Percentiles rank a stretch among this genome's conserved stretches.
Evolutionary conservation across 176 grass and related monocot genomes (phyloP).

Genomic region (Panicum miliaceum): DNA sequence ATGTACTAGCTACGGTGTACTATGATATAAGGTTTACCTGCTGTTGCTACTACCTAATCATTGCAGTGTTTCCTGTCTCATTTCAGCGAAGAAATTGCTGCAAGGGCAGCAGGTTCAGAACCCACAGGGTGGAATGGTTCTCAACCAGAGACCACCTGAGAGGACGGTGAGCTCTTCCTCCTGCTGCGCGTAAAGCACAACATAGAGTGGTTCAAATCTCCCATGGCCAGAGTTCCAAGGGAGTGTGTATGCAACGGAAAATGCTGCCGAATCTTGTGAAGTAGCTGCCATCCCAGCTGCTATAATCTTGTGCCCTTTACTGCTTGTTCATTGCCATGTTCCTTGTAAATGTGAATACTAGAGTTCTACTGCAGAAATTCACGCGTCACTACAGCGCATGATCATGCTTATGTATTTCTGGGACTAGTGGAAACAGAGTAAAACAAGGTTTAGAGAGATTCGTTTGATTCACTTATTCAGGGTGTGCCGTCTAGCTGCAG

Average conservation of each 20-base stretch:
- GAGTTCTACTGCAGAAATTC: conserved; percentile 33
- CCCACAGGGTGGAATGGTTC: conserved; percentile 70
- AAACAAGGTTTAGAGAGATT: conserved; percentile 18
- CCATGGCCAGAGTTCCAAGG: conserved; percentile 24
- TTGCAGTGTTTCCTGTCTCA: not conserved
- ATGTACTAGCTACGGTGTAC: not conserved
- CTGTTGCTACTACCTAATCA: not conserved
- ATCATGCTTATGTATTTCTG: conserved; percentile 28
- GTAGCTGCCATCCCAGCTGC: conserved; percentile 47
- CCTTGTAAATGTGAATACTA: conserved; percentile 78
- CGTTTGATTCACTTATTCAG: conserved; percentile 32
- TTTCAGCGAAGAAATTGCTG: conserved; percentile 88
- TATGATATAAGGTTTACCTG: not conserved
- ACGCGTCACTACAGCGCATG: conserved; percentile 20
- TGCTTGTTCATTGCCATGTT: conserved; percentile 52
- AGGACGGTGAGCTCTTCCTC: conserved; percentile 71
- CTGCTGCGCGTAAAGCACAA: conserved; percentile 71
- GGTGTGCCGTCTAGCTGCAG: not conserved
- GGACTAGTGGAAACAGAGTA: conserved; percentile 4
- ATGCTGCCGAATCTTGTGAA: conserved; percentile 38
- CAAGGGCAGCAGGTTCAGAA: conserved; percentile 60
- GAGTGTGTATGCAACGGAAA: conserved; percentile 24
- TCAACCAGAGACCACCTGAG: conserved; percentile 63
- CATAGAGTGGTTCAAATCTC: not conserved
- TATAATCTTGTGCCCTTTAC: conserved; percentile 26